Evolutionary conservation across 2,329 filamentous ascomycete genomes (phyloP).

Genomic region (Xylariaceae sp.): DNA sequence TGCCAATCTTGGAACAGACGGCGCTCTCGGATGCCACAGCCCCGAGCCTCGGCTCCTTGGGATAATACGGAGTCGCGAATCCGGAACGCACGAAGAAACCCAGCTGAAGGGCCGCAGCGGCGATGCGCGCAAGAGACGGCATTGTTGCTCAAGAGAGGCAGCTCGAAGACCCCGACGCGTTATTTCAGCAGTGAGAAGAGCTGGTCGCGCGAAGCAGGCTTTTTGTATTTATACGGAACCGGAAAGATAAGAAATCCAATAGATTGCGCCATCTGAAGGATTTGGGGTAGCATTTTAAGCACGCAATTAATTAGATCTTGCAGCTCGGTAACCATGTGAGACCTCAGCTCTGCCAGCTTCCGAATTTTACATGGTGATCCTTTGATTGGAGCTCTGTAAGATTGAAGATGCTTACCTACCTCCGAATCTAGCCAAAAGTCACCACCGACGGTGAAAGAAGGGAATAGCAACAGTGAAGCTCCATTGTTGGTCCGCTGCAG

Average conservation of each 20-base stretch:
- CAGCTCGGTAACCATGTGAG: not conserved
- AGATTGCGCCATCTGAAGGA: too few species aligned
- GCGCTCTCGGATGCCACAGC: conserved; percentile 72
- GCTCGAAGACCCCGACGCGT: not conserved
- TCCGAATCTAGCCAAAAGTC: not conserved
- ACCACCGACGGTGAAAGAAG: too few species aligned
- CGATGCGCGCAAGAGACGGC: conserved; percentile 28
- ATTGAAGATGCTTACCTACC: not conserved
- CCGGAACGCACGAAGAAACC: conserved; percentile 21
- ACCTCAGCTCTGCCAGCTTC: not conserved
- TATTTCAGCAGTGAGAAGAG: not conserved
- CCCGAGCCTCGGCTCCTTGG: conserved; percentile 45
- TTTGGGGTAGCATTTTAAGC: not conserved
- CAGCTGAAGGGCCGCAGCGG: conserved; percentile 27
- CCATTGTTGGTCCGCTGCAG: too few species aligned
- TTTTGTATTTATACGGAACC: not conserved
- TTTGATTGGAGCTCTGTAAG: not conserved
- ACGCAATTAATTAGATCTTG: not conserved
- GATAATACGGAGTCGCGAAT: conserved; percentile 20
- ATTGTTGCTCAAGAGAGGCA: conserved; percentile 18
- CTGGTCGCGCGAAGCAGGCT: not conserved
- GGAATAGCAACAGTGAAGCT: too few species aligned
- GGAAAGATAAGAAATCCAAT: not conserved
- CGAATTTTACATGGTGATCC: too few species aligned
- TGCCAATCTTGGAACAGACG: conserved; percentile 71